Evolutionary conservation across 495 filamentous ascomycete genomes (phyloP), one percentile per base, ranked within the genome.

Genomic region (Acidomyces sp.): DNA sequence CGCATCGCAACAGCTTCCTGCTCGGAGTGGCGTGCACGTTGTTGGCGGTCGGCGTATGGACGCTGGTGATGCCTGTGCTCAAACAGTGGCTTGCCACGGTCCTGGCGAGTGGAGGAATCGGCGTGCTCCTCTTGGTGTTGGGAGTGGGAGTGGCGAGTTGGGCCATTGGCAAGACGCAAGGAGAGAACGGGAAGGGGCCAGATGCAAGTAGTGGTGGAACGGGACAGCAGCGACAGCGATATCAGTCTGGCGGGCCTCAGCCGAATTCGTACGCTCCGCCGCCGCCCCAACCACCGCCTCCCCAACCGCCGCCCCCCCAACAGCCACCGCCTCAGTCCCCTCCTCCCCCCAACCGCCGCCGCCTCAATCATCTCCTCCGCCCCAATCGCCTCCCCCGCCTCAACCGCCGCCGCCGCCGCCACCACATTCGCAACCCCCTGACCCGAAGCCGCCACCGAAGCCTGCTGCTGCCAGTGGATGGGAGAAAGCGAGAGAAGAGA

Each of bases 1-100:
- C 83, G 19, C 75, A 93, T 51, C 67, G 77, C 48, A 95, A 95
- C 62, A 92, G 84, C 59, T 97, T 95, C 61, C 65, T 83, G 22
- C 85, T 85, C 4, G 90, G 90, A 13, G 80, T 83, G 31, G 76
- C 72, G 24, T 75, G 70, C 44, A 85, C 84, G 2, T 55, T 95
- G 7, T 52, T 79, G 6, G 58, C 71, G 2, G 68, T 86, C n/a
- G 65, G 75, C 0, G 45, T 92, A 11, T 75, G 74, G 55, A 69
- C 76, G 28, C 64, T 70, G n/a, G 59, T 90, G 22, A 68, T 74
- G 13, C 87, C 86, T 4, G 70, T 74, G 0, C 54, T 84, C 26
- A 73, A 67, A 45, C 62, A 71, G 26, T 92, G 80, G 80, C 75
- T 78, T 48, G 54, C 64, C 25, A 33, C 49, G 1, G 62, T 67